Percentiles rank a stretch among this genome's conserved stretches.
phyloP scores from a whole-genome alignment of 1,139 yeast species.

The Pichia sp. region DNA sequence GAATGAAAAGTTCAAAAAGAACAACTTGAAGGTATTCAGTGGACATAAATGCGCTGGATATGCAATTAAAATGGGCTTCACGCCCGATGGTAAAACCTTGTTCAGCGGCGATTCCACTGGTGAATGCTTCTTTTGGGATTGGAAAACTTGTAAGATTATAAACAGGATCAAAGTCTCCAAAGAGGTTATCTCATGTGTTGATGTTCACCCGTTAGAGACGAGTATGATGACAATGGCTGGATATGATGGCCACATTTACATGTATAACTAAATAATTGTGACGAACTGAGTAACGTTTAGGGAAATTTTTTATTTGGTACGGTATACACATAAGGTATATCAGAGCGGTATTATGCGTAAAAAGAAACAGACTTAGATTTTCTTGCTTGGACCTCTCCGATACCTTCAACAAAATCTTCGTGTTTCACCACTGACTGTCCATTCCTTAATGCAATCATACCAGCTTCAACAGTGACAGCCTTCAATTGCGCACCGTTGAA shows the following conservation, averaged over 20 bases:
- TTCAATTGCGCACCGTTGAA: slow-evolving; percentile 98
- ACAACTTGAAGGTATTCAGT: slow-evolving; percentile 53
- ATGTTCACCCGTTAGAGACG: slow-evolving; percentile 66
- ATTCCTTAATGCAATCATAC: slow-evolving; percentile 97
- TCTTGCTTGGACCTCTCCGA: slow-evolving; percentile 97
- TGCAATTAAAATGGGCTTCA: slow-evolving; percentile 59
- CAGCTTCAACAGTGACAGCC: slow-evolving; percentile 98
- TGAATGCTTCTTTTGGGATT: slow-evolving; percentile 69
- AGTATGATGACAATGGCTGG: slow-evolving; percentile 69
- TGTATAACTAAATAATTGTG: slow-evolving; percentile 43
- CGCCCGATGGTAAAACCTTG: slow-evolving; percentile 73
- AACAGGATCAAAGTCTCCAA: slow-evolving; percentile 46
- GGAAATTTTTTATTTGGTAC: no score
- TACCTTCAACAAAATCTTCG: slow-evolving; percentile 97
- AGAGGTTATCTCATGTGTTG: slow-evolving; percentile 51
- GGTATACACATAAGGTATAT: neutral
- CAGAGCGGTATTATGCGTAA: slow-evolving; percentile 60
- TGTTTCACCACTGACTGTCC: slow-evolving; percentile 90
- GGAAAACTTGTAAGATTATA: slow-evolving; percentile 58
- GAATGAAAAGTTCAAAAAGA: slow-evolving; percentile 51
- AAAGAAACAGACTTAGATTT: slow-evolving; percentile 91
- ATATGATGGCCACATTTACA: slow-evolving; percentile 53
- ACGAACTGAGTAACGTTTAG: neutral
- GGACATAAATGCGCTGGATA: slow-evolving; percentile 78
- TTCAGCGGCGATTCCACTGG: slow-evolving; percentile 79